Evolutionary conservation across 2,329 filamentous ascomycete genomes (phyloP).

Genomic region (Cordyceps militaris): DNA sequence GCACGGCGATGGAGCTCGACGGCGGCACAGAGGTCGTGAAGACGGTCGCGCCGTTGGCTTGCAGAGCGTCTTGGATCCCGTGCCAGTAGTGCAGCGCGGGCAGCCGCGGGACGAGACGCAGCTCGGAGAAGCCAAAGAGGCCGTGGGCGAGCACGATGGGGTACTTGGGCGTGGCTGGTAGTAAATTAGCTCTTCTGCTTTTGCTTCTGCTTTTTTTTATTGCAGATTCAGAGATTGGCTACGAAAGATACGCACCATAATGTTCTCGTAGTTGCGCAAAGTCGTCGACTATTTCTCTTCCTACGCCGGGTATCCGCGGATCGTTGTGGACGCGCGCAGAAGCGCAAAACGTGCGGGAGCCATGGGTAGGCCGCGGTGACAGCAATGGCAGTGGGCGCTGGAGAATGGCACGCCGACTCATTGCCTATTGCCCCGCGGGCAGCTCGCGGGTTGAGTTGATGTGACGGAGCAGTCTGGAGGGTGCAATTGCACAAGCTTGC

Average conservation of each 20-base stretch:
- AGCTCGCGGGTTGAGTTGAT: not conserved
- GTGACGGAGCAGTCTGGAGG: not conserved
- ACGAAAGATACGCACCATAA: constrained; percentile 30
- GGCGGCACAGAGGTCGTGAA: constrained; percentile 56
- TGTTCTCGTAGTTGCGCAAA: constrained; percentile 38
- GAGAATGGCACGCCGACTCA: not conserved
- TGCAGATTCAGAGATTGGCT: not conserved
- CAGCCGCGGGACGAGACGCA: constrained; percentile 43
- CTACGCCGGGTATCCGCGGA: constrained; percentile 34
- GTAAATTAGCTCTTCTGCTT: not conserved
- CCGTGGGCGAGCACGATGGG: constrained; percentile 61
- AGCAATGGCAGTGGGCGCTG: not conserved
- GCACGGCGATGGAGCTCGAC: constrained; percentile 52
- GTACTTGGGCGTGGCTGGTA: constrained; percentile 46
- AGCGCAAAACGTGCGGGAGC: not conserved
- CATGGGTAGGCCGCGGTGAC: not conserved
- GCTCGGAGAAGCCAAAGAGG: constrained; percentile 55
- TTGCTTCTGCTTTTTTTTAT: not conserved
- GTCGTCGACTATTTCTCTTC: constrained; percentile 37
- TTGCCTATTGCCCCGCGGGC: not conserved
- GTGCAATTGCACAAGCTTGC: not conserved
- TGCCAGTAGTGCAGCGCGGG: constrained; percentile 58
- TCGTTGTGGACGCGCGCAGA: constrained; percentile 23
- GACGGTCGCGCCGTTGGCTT: constrained; percentile 45
- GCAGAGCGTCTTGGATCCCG: constrained; percentile 53